Percentiles rank a stretch among this genome's conserved stretches.
Evolutionary conservation across 164 flowering plant genomes (phyloP).

Genomic region (Pachysandra terminalis): DNA sequence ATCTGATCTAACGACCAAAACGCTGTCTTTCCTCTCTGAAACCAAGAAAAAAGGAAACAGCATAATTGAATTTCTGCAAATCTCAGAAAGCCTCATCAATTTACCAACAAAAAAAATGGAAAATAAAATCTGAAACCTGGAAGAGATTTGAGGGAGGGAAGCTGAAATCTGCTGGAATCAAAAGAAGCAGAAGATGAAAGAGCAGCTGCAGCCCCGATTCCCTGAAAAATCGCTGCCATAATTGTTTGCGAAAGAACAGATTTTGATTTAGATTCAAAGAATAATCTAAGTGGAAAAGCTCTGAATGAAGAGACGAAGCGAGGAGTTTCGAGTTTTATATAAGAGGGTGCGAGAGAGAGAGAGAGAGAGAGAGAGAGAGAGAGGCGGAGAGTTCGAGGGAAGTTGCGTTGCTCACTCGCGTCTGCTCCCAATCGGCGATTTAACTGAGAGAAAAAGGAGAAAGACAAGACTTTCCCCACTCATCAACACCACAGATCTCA

Average conservation of each 20-base stretch:
- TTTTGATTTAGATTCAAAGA: background rate
- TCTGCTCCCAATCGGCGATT: background rate
- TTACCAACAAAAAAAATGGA: background rate
- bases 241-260: background rate
- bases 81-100: background rate
- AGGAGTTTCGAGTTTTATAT: background rate
- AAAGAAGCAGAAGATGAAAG: conserved; percentile 24
- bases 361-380: conserved; percentile 2
- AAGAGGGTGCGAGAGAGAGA: conserved; percentile 17
- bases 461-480: background rate
- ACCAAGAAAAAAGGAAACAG: conserved; percentile 5
- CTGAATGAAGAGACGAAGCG: background rate
- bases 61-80: conserved; percentile 7
- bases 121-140: conserved; percentile 19
- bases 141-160: conserved; percentile 23
- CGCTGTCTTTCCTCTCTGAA: conserved; percentile 37
- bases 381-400: background rate
- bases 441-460: background rate
- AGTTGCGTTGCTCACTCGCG: background rate
- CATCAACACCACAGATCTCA: background rate
- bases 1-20: conserved; percentile 40
- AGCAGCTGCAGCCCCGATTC: conserved; percentile 42
- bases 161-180: conserved; percentile 30
- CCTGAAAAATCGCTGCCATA: conserved; percentile 49
- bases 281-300: background rate